phyloP scores from a whole-genome alignment of 495 filamentous ascomycete genomes.

The Diplogelasinospora grovesii region DNA sequence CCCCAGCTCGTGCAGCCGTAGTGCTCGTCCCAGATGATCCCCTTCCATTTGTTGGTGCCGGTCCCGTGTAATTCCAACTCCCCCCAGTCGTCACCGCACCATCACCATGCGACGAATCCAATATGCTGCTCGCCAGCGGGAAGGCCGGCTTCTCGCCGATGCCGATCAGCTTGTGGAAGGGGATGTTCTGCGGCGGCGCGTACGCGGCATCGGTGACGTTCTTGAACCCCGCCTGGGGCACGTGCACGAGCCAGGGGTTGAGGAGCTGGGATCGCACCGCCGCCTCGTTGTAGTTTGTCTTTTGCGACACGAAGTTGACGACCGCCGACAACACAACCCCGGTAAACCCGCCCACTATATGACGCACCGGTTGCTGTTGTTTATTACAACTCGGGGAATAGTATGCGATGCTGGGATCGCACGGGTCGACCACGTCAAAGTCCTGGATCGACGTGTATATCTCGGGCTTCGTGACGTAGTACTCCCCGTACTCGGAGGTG shows the following conservation, averaged over 20 bases:
- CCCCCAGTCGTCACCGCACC: no score
- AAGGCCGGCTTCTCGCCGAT: background rate
- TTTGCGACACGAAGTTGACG: no score
- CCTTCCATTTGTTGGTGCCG: no score
- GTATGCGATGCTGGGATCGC: conserved; percentile 26
- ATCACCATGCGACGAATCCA: no score
- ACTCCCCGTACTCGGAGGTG: conserved; percentile 35
- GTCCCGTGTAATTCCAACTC: no score
- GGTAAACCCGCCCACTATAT: no score
- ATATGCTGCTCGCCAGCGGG: conserved; percentile 4
- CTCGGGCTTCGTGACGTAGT: conserved; percentile 47
- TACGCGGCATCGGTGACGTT: conserved; percentile 11
- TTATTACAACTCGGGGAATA: no score
- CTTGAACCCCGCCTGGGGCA: conserved; percentile 21
- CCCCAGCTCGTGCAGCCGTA: no score
- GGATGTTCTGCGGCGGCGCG: conserved; percentile 18
- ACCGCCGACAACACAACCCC: no score
- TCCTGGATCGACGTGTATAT: conserved; percentile 82
- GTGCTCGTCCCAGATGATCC: no score
- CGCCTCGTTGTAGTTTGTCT: conserved; percentile 15
- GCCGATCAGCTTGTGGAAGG: conserved; percentile 17
- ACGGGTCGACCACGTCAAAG: conserved; percentile 47
- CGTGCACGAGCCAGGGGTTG: conserved; percentile 28
- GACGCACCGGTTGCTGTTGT: no score
- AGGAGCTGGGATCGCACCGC: conserved; percentile 31